Evolutionary conservation across 2,329 filamentous ascomycete species (phyloP), one percentile per base, ranked within the genome.

Genomic region (Cercospora brassicicola): DNA sequence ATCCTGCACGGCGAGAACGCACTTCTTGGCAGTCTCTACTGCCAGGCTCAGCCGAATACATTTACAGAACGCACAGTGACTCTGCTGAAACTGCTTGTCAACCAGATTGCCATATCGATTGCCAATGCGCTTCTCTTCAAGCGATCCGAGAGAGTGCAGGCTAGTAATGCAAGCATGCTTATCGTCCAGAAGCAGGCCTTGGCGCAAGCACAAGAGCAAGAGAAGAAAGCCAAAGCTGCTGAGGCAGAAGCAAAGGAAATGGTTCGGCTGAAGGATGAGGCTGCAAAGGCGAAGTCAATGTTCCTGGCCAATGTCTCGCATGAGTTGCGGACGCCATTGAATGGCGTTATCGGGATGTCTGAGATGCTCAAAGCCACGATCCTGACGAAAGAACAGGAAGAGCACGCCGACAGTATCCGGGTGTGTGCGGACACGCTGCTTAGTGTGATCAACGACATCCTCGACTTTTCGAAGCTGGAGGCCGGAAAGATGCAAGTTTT

Each of bases 211-310:
- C 84, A 89, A 65, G 87, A 89, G 68, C 89, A 91, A 0, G 91
- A 94, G 78, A 86, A 86, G 68, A 93, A 93, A 78, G 91, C 91
- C 9, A 93, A 92, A 78, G 82, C 87, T 62, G 91, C 91, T 0
- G 91, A 94, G 77, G 88, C 90, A 0, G 88, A 92, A 76, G 91
- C 91, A 7, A 88, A 91, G 76, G 87, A 89, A 68, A 93, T 92
- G 77, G 91, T 94, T 77, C 90, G 91, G 79, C 85, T 94, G 45
- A 92, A 92, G 15, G 91, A 94, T 76, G 91, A 94, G 78, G 91
- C 91, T 10, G 91, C 91, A 23, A 92, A 91, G 79, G 91, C 91
- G 45, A 94, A 94, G 78, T 91, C 89, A 2, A 92, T 94, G 66
- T 94, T 94, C 77, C 75, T 86, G 3, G 84, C 84, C 4, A 86